Evolutionary conservation across 2,329 filamentous ascomycete species (phyloP).

Genomic region (Verticillium klebahnii): DNA sequence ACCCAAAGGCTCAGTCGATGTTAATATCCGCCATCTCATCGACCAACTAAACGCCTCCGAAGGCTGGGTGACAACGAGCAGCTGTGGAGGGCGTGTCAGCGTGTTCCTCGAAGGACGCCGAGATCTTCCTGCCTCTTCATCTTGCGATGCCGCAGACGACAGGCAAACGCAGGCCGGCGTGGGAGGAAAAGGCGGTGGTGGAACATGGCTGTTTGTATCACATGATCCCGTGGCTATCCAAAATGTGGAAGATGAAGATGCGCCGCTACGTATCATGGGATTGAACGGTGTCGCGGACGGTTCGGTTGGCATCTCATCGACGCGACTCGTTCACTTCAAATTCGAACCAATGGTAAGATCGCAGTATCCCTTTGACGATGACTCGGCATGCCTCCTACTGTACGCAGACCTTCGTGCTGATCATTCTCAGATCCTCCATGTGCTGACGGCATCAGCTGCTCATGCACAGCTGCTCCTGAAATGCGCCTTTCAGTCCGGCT

Average conservation of each 20-base stretch:
- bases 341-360: conserved; percentile 85
- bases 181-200: conserved; percentile 81
- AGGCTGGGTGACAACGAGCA: conserved; percentile 86
- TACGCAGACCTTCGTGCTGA: background rate
- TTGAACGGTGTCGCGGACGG: conserved; percentile 28
- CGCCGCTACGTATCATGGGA: conserved; percentile 29
- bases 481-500: conserved; percentile 75
- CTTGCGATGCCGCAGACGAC: conserved; percentile 11
- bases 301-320: conserved; percentile 17
- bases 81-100: conserved; percentile 81
- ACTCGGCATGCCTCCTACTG: background rate
- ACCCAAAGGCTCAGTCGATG: conserved; percentile 84
- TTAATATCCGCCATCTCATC: conserved; percentile 71
- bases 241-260: conserved; percentile 17
- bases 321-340: conserved; percentile 72
- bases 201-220: conserved; percentile 82
- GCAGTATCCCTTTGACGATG: conserved; percentile 4
- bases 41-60: conserved; percentile 68
- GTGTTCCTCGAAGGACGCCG: conserved; percentile 81
- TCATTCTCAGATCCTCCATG: conserved; percentile 70
- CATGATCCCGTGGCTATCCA: conserved; percentile 61
- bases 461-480: conserved; percentile 73
- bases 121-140: conserved; percentile 1
- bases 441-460: conserved; percentile 69
- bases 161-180: conserved; percentile 47